Evolutionary conservation across 2,329 filamentous ascomycete species (phyloP).

Genomic region (Furcasterigmium sp.): DNA sequence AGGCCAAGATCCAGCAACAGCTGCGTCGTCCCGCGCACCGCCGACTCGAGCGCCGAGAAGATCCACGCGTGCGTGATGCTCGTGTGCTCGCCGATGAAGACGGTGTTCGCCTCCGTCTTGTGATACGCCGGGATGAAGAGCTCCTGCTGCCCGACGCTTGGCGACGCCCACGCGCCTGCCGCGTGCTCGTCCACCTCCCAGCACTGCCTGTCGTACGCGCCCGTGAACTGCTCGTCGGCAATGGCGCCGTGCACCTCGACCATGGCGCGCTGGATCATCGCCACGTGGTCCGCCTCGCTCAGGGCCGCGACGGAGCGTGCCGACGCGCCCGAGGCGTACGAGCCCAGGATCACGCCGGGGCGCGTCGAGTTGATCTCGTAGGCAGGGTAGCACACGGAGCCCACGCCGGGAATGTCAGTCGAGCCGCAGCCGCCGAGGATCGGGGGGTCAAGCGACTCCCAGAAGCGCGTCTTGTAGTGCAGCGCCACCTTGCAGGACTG

Average conservation of each 20-base stretch:
- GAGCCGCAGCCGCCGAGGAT: slow-evolving; percentile 56
- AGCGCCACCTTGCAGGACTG: slow-evolving; percentile 50
- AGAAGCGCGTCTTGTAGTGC: slow-evolving; percentile 56
- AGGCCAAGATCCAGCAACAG: slow-evolving; percentile 18
- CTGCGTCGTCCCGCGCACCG: slow-evolving; percentile 22
- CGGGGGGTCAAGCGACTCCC: slow-evolving; percentile 34
- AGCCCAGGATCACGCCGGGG: slow-evolving; percentile 52
- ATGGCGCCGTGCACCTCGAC: slow-evolving; percentile 55
- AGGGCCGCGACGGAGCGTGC: slow-evolving; percentile 31
- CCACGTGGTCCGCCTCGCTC: slow-evolving; percentile 50
- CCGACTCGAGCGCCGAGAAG: slow-evolving; percentile 21
- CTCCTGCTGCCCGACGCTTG: slow-evolving; percentile 23
- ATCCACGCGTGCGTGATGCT: slow-evolving; percentile 27
- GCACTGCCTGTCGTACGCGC: slow-evolving; percentile 24
- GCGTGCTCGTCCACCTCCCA: slow-evolving; percentile 23
- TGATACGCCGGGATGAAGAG: slow-evolving; percentile 26
- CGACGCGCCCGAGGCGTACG: slow-evolving; percentile 37
- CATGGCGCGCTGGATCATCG: slow-evolving; percentile 59
- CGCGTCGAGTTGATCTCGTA: slow-evolving; percentile 56
- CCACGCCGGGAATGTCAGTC: slow-evolving; percentile 51
- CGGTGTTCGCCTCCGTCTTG: slow-evolving; percentile 23
- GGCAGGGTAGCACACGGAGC: slow-evolving; percentile 54
- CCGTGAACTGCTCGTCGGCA: slow-evolving; percentile 20
- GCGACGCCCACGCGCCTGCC: slow-evolving; percentile 21
- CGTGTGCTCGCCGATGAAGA: slow-evolving; percentile 29